Evolutionary conservation across 768 basidiomycete species (phyloP).

Genomic region (Mycena vulgaris): DNA sequence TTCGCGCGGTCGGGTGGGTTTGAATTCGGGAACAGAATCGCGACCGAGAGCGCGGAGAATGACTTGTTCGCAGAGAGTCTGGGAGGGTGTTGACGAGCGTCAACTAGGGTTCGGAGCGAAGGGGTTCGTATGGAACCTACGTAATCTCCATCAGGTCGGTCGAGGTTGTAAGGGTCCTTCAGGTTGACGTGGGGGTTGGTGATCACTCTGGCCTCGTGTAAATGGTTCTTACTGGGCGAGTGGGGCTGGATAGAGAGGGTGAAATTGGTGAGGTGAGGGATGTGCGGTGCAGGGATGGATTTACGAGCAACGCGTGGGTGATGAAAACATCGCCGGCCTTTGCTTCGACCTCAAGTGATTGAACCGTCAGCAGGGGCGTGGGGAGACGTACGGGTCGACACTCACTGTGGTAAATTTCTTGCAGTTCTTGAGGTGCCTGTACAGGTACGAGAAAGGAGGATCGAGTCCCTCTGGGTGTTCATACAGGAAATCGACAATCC

Average conservation of each 20-base stretch:
- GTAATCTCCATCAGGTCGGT: constrained; percentile 29
- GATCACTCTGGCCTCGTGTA: constrained; percentile 30
- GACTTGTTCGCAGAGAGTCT: constrained; percentile 34
- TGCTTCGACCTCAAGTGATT: constrained; percentile 29
- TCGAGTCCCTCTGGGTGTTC: constrained; percentile 33
- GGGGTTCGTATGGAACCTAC: constrained; percentile 13
- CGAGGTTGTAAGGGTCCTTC: constrained; percentile 29
- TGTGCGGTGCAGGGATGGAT: constrained; percentile 12
- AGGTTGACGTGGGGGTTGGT: constrained; percentile 32
- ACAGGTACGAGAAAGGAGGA: constrained; percentile 33
- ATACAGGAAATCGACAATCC: constrained; percentile 32
- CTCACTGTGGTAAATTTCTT: constrained; percentile 29
- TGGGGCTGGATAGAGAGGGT: constrained; percentile 24
- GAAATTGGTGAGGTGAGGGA: constrained; percentile 17
- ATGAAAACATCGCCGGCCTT: constrained; percentile 29
- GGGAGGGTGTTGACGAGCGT: constrained; percentile 4
- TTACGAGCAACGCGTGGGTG: constrained; percentile 29
- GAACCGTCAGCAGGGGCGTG: constrained; percentile 17
- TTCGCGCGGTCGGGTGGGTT: constrained; percentile 27
- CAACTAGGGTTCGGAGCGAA: constrained; percentile 19
- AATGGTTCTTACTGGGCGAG: constrained; percentile 29
- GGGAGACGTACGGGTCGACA: constrained; percentile 13
- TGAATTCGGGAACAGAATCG: constrained; percentile 27
- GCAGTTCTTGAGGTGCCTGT: constrained; percentile 26
- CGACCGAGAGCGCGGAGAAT: constrained; percentile 33